phyloP scores from a whole-genome alignment of 1,284 basidiomycete genomes.

The Naganishia sp. region DNA sequence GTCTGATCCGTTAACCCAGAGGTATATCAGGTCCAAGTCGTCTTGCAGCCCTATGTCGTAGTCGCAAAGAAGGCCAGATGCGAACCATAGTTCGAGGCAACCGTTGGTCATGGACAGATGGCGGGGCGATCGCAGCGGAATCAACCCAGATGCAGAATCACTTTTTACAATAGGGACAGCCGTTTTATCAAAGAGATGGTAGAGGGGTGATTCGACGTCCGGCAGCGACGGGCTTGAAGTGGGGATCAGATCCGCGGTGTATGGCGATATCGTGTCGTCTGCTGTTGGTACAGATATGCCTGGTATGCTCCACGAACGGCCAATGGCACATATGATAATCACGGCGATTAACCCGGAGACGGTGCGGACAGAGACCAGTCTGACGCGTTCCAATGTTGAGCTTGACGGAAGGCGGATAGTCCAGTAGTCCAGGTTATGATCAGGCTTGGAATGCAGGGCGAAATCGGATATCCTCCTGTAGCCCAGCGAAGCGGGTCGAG shows the following conservation, averaged over 20 bases:
- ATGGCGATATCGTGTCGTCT: no score
- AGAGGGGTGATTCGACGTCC: conserved; percentile 10
- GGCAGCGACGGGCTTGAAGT: background rate
- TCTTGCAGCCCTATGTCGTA: conserved; percentile 9
- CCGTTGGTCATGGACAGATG: conserved; percentile 4
- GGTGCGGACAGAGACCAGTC: background rate
- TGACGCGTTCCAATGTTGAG: background rate
- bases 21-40: conserved; percentile 12
- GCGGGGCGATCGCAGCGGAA: background rate
- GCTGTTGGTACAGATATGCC: background rate
- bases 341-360: conserved; percentile 2
- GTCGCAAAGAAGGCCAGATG: conserved; percentile 2
- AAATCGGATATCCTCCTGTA: conserved; percentile 3
- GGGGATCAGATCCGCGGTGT: no score
- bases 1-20: conserved; percentile 52
- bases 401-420: background rate
- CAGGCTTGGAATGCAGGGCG: background rate
- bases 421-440: background rate
- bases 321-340: background rate
- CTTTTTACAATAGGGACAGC: background rate
- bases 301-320: background rate
- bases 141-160: background rate
- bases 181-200: conserved; percentile 6
- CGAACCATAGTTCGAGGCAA: conserved; percentile 15
- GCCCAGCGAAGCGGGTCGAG: background rate